Percentiles rank a stretch among this genome's conserved stretches.
Evolutionary conservation across 2,329 filamentous ascomycete genomes (phyloP).

Genomic region (Fusarium burgessii): DNA sequence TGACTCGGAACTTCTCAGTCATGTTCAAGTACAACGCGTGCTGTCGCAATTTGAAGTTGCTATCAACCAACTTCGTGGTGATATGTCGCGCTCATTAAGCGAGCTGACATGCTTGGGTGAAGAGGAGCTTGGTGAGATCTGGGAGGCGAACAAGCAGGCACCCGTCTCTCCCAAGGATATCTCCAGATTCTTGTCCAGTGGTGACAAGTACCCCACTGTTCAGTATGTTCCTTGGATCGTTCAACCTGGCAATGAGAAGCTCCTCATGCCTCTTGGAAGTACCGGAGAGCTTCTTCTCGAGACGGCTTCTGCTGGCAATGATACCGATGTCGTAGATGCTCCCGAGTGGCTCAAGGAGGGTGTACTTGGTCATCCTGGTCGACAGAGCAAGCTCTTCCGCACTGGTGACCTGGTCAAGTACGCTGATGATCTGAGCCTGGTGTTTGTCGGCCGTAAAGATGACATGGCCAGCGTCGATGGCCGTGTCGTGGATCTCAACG

Average conservation of each 20-base stretch:
- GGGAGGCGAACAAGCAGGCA: conserved; percentile 44
- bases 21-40: conserved; percentile 63
- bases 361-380: conserved; percentile 22
- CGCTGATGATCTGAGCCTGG: conserved; percentile 37
- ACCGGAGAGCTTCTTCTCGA: conserved; percentile 55
- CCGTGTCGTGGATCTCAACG: conserved; percentile 42
- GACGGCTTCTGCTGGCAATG: conserved; percentile 28
- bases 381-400: conserved; percentile 40
- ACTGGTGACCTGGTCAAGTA: conserved; percentile 47
- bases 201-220: conserved; percentile 39
- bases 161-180: conserved; percentile 31
- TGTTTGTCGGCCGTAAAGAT: conserved; percentile 42
- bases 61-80: conserved; percentile 61
- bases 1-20: conserved; percentile 67
- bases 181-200: conserved; percentile 29
- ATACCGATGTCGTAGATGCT: conserved; percentile 15
- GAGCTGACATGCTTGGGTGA: conserved; percentile 52
- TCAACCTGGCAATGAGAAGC: conserved; percentile 40
- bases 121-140: conserved; percentile 53
- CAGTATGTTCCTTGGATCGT: conserved; percentile 48
- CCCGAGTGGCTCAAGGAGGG: conserved; percentile 44
- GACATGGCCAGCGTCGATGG: conserved; percentile 41
- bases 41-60: conserved; percentile 64
- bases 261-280: conserved; percentile 48
- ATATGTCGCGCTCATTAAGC: conserved; percentile 47